Base-by-base conservation (phyloP, 2,329 filamentous ascomycete species). In the Aspergillus glaucus region DNA sequence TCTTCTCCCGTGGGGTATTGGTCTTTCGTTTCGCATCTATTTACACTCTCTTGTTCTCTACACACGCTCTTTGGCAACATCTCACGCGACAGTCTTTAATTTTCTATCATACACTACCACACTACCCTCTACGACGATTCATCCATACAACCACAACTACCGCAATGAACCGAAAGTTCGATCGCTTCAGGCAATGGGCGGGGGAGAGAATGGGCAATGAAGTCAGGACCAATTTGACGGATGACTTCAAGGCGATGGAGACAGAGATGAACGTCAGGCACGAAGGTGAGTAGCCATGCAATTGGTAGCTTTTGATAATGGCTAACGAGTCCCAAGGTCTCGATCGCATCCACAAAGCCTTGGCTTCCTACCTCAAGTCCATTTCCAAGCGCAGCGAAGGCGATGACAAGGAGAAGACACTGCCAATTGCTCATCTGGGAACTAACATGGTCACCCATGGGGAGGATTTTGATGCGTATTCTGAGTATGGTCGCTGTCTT, bases 121-220 rank as follows among this genome's bases (percentile, higher is more conserved):
- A 9, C 6, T 4, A 8, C 17, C 7, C 19, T 42, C 39, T 24
- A 21, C 17, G 17, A 21, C 39, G 10, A 14, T 42, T 42, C 9
- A 21, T 51, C 45, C 9, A 28, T 24, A 21, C 39, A 45, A 17
- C 43, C 42, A 43, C 41, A 32, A 50, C 32, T 17, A 47, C 21
- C 39, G 30, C 32, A 4, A 54, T 49, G 68, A 84, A 82, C 72
- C 95, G 95, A 78, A 95, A 94, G 69, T 83, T 97, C 67, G 92
- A 91, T 73, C 86, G 92, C 65, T 85, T 95, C 77, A 94, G 92
- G 76, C 92, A 97, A 85, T 97, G 92, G 92, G 89, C 91, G 34
- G 89, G 89, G 59, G 92, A 97, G 75, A 88, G 91, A 73, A 95
- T 97, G 88, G 92, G 92, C 61, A 82, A 82, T 56, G 91, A 96